These are phyloP conservation scores for Rhodotorula sp. DNA, from an alignment of 1,284 basidiomycete species.

Conservation along the genomic window DNA sequence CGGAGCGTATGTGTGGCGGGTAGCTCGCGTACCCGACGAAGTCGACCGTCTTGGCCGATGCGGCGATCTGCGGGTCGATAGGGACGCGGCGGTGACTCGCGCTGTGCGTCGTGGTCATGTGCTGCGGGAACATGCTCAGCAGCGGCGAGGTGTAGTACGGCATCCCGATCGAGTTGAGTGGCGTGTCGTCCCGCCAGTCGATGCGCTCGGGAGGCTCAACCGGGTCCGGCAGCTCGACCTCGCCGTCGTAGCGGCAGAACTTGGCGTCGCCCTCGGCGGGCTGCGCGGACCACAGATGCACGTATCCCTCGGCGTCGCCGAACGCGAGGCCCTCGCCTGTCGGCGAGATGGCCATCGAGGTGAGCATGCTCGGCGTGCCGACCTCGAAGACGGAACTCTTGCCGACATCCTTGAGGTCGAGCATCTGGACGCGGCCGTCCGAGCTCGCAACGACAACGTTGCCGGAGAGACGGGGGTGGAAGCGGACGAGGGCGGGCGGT, in stretches of 20 bases:
- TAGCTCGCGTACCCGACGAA: conserved; percentile 76
- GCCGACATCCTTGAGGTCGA: conserved; percentile 74
- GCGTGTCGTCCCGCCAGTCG: conserved; percentile 80
- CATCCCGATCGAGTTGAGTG: conserved; percentile 85
- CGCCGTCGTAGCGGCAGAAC: conserved; percentile 69
- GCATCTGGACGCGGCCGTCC: conserved; percentile 84
- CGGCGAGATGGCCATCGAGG: conserved; percentile 77
- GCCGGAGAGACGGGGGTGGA: conserved; percentile 76
- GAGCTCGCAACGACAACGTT: conserved; percentile 78
- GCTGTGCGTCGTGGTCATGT: conserved; percentile 11
- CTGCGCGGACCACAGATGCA: conserved; percentile 80
- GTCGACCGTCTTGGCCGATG: conserved; percentile 77
- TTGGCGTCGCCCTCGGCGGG: conserved; percentile 52
- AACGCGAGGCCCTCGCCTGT: conserved; percentile 89
- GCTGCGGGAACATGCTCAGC: conserved; percentile 68
- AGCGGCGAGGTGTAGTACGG: conserved; percentile 78
- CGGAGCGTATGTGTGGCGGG: conserved; percentile 73
- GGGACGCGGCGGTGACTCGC: conserved; percentile 47
- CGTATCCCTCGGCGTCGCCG: conserved; percentile 80
- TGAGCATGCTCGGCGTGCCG: conserved; percentile 69
- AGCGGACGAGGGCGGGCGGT: conserved; percentile 81
- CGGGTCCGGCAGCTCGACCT: conserved; percentile 80
- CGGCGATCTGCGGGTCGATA: conserved; percentile 75
- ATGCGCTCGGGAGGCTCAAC: conserved; percentile 70
- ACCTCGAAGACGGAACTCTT: conserved; percentile 71